Conservation (phyloP, 2,329 filamentous ascomycete genomes). For the Ascochyta pisi region DNA sequence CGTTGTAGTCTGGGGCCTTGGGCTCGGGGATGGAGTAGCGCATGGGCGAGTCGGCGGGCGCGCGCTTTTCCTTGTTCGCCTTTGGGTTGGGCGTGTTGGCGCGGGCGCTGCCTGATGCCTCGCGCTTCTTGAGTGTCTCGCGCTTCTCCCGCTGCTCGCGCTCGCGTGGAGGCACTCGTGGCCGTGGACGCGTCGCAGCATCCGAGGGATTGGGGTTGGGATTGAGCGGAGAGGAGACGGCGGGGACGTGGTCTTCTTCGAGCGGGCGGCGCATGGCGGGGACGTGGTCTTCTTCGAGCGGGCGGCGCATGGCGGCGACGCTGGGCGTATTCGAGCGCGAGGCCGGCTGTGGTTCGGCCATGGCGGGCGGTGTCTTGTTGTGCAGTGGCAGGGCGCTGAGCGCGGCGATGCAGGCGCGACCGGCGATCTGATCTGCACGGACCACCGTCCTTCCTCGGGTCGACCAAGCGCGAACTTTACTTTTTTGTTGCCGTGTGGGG, state of each 20-base stretch:
- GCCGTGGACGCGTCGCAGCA: slow-evolving; percentile 52
- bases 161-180: slow-evolving; percentile 47
- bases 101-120: slow-evolving; percentile 51
- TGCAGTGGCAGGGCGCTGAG: neutral
- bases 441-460: slow-evolving; percentile 1
- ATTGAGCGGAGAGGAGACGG: slow-evolving; percentile 77
- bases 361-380: slow-evolving; percentile 14
- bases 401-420: neutral
- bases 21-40: slow-evolving; percentile 59
- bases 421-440: neutral
- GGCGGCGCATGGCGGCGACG: slow-evolving; percentile 65
- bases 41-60: slow-evolving; percentile 54
- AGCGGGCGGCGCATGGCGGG: slow-evolving; percentile 69
- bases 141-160: slow-evolving; percentile 59
- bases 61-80: slow-evolving; percentile 47
- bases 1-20: slow-evolving; percentile 56
- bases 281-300: slow-evolving; percentile 65
- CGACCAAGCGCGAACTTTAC: slow-evolving; percentile 21
- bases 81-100: slow-evolving; percentile 51
- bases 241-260: slow-evolving; percentile 69
- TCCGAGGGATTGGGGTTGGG: slow-evolving; percentile 57
- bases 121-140: slow-evolving; percentile 62
- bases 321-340: slow-evolving; percentile 49
- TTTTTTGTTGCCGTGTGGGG: slow-evolving; percentile 16
- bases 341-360: slow-evolving; percentile 45